Evolutionary conservation across 2,329 filamentous ascomycete species (phyloP), one percentile per base, ranked within the genome.

Genomic region (Gliomastix tumulicola): DNA sequence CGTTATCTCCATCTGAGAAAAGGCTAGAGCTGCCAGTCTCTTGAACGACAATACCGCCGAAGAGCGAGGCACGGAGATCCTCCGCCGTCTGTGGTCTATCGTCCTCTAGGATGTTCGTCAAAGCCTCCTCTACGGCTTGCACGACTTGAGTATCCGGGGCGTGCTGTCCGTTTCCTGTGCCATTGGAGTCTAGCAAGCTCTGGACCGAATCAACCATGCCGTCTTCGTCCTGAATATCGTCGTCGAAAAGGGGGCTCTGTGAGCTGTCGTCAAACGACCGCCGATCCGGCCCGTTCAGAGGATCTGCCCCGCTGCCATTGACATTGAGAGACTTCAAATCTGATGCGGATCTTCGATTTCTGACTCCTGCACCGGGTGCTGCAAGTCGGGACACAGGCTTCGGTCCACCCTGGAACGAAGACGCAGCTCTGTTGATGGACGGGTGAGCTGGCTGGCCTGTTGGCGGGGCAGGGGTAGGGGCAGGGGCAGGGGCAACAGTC

Each of bases 41-140:
- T 30, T 60, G 57, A 7, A 30, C 23, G 19, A 11, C 15, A n/a
- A 39, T 44, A 2, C 35, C 42, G 4, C 52, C 55, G 54, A 89
- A 87, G 1, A 89, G 59, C 0, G 83, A 86, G 13, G 75, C 75
- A 28, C 78, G 67, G 13, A 82, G 57, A 44, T 82, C 79, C 46
- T 82, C 78, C 2, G 76, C 71, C 16, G 76, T 77, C 34, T 84
- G 64, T 12, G 73, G 73, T 22, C 69, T 79, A 33, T 84, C 77
- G 45, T 88, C 80, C 46, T 88, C 88, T 68, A 98, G 84, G 43
- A 98, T 98, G 44, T 89, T 85, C 45, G 84, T 94, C 34, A 98
- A 69, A 13, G 89, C 92, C 45, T 85, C 79, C 56, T 97, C 89
- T 75, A 98, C 90, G 4, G 88, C 90, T 60, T 94, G 79, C 6